Base-by-base conservation (phyloP, 2,329 filamentous ascomycete genomes). In the Rhynchosporium secalis region DNA sequence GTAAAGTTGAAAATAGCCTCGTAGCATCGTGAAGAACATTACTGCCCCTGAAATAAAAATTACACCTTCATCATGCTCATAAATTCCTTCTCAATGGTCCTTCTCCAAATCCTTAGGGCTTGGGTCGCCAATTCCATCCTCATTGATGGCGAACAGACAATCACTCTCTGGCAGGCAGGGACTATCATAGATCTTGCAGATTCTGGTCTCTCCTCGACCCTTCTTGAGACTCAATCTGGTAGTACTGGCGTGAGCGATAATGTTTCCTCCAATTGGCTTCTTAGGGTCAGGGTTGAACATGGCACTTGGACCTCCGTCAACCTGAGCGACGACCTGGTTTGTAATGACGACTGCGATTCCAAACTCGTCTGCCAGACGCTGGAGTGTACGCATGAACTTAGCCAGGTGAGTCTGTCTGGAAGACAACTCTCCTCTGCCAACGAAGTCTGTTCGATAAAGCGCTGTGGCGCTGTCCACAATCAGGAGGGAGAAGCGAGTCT, bases 201-300 rank as follows among this genome's bases (percentile, higher is more conserved):
- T 91, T 79, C 95, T 86, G 28, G 95, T 99, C 81, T 99, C 95
- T 36, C 85, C 95, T 60, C 95, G 84, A 1, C 95, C 96, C 77
- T 99, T 99, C 80, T 96, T 97, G 74, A 99, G 76, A 72, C 92
- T 97, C 71, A 99, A 83, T 72, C 95, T 84, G 2, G 95, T 99
- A 1, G 95, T 99, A 73, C 92, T 96, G 58, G 95, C 93, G 76
- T 99, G 95, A 2, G 96, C 95, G 74, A 99, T 98, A 69, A 99
- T 99, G 76, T 99, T 98, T 67, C 95, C 95, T 69, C 95, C 95
- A 74, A 99, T 97, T 0, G 95, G 95, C 77, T 99, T 99, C 84
- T 99, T 99, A 7, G 95, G 95, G 73, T 99, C 96, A 0, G 96
- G 95, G 70, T 99, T 99, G 81, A 96, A 99, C 95, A 99, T 99